phyloP scores from a whole-genome alignment of 176 grass and related monocot genomes.

The Aegilops tauschii region DNA sequence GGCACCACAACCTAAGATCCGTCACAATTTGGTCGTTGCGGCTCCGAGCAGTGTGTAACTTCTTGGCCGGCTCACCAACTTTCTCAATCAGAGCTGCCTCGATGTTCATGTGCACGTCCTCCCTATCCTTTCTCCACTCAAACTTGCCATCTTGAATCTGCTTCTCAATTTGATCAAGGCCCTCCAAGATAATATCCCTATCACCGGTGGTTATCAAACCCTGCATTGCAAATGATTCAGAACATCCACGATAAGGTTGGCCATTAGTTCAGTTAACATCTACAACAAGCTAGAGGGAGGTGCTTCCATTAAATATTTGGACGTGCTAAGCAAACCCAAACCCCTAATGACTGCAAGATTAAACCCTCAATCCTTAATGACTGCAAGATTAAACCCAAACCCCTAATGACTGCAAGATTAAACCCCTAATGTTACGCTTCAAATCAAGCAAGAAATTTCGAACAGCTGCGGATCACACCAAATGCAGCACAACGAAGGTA shows the following conservation, averaged over 20 bases:
- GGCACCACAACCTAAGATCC: slow-evolving; percentile 91
- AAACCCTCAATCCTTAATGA: not conserved
- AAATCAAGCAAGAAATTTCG: not conserved
- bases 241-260: not conserved
- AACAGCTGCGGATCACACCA: not conserved
- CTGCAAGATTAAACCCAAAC: not conserved
- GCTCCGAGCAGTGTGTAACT: slow-evolving; percentile 91
- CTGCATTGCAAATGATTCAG: slow-evolving; percentile 49
- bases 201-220: slow-evolving; percentile 80
- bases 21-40: slow-evolving; percentile 96
- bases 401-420: not conserved
- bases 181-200: slow-evolving; percentile 73
- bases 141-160: slow-evolving; percentile 83
- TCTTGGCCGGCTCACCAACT: slow-evolving; percentile 96
- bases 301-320: not conserved
- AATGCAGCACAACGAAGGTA: not conserved
- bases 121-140: slow-evolving; percentile 81
- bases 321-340: not conserved
- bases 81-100: slow-evolving; percentile 88
- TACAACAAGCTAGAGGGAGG: not conserved
- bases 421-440: not conserved
- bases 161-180: slow-evolving; percentile 84
- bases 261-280: not conserved
- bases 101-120: slow-evolving; percentile 99
- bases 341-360: not conserved